Percentiles rank a stretch among this genome's conserved stretches.
phyloP scores from a whole-genome alignment of 352 stramenopile species.

The Elongisporangium undulatum region DNA sequence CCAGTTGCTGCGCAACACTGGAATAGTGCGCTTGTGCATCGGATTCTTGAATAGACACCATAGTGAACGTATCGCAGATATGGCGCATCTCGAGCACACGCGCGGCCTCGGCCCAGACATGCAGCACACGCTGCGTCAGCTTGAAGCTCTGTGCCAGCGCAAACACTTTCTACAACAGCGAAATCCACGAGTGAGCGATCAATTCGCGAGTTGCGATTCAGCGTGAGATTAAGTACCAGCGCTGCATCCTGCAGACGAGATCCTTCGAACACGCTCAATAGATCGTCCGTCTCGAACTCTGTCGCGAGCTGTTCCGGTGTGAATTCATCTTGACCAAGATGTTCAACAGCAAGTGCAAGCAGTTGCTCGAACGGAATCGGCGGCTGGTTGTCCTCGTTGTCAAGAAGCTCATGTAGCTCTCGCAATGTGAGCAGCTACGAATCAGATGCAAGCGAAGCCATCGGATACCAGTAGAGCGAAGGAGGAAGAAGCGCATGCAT shows the following conservation, averaged over 20 bases:
- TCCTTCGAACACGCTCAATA: slow-evolving; percentile 24
- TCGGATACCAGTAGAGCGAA: background rate
- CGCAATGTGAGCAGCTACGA: slow-evolving; percentile 8
- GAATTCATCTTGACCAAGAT: slow-evolving; percentile 16
- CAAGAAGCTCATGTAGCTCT: slow-evolving; percentile 20
- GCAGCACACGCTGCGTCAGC: slow-evolving; percentile 48
- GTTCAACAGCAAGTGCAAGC: too few relatives aligned
- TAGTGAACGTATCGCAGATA: slow-evolving; percentile 14
- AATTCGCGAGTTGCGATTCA: too few relatives aligned
- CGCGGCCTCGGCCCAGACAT: slow-evolving; percentile 70
- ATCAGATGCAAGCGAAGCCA: too few relatives aligned
- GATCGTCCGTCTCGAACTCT: slow-evolving; percentile 10
- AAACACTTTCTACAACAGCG: slow-evolving; percentile 25
- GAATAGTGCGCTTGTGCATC: slow-evolving; percentile 1
- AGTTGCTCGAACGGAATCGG: slow-evolving; percentile 5
- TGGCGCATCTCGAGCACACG: slow-evolving; percentile 46
- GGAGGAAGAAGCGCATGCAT: background rate
- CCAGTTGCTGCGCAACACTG: slow-evolving; percentile 25
- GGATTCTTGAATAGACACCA: background rate
- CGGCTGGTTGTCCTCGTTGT: slow-evolving; percentile 1
- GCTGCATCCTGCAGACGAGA: slow-evolving; percentile 24
- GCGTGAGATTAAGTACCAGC: slow-evolving; percentile 13
- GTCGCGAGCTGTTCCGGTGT: slow-evolving; percentile 18
- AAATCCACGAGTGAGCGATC: background rate
- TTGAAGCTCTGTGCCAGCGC: slow-evolving; percentile 26